Evolutionary conservation across 2,329 filamentous ascomycete genomes (phyloP).

Genomic region (Fusarium luffae): DNA sequence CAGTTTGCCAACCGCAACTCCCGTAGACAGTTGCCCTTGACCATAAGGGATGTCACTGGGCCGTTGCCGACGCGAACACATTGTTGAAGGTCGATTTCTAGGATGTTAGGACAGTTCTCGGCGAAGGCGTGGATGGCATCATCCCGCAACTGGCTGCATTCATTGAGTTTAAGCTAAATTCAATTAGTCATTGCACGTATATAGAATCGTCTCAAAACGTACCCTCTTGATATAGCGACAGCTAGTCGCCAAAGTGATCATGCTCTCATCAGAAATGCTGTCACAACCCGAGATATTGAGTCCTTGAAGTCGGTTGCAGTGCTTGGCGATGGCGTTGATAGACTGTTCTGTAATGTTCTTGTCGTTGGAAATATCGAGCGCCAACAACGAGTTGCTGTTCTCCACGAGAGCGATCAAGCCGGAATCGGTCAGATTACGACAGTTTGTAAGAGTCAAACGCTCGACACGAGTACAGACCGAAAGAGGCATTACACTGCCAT

Average conservation of each 20-base stretch:
- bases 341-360: constrained; percentile 86
- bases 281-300: constrained; percentile 91
- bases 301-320: constrained; percentile 88
- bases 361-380: constrained; percentile 88
- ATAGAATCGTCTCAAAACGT: constrained; percentile 48
- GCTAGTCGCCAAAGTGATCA: constrained; percentile 81
- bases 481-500: constrained; percentile 87
- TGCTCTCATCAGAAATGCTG: constrained; percentile 85
- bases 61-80: constrained; percentile 84
- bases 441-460: constrained; percentile 91
- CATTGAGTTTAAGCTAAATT: constrained; percentile 87
- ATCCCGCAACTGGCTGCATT: constrained; percentile 87
- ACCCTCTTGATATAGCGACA: constrained; percentile 90
- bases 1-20: constrained; percentile 91
- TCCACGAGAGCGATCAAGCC: constrained; percentile 83
- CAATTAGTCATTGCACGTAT: constrained; percentile 17
- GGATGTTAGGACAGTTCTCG: constrained; percentile 86
- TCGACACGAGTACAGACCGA: constrained; percentile 90
- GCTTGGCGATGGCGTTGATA: constrained; percentile 79
- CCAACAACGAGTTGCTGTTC: constrained; percentile 83
- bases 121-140: constrained; percentile 86
- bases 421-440: constrained; percentile 83
- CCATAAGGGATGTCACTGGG: constrained; percentile 83
- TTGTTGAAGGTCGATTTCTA: constrained; percentile 95
- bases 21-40: constrained; percentile 82